Evolutionary conservation across 148 eudicot genomes (phyloP).

Genomic region (Fagopyrum homotropicum): DNA sequence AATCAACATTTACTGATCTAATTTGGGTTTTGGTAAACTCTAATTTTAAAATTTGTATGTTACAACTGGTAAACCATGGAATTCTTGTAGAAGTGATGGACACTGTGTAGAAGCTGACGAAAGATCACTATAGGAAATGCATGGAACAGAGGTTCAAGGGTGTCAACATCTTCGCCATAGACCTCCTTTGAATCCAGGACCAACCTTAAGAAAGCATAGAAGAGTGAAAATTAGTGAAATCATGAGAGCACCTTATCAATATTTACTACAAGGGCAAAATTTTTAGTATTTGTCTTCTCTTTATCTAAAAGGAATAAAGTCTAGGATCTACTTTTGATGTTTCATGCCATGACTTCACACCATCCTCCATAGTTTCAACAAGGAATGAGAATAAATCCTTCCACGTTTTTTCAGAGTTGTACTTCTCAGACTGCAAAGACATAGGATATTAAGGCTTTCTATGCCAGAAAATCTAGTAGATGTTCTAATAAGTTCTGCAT

Average conservation of each 20-base stretch:
- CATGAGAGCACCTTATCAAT: slow-evolving; percentile 30
- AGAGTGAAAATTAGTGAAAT: not conserved
- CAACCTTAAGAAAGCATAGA: slow-evolving; percentile 35
- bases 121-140: slow-evolving; percentile 58
- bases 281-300: slow-evolving; percentile 75
- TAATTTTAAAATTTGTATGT: not conserved
- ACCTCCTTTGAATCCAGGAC: slow-evolving; percentile 94
- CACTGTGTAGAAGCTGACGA: slow-evolving; percentile 53
- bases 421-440: slow-evolving; percentile 57
- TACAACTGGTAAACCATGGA: slow-evolving; percentile 61
- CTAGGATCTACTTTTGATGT: slow-evolving; percentile 82
- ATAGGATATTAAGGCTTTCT: slow-evolving; percentile 4
- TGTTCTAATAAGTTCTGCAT: not conserved
- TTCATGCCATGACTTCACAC: slow-evolving; percentile 90
- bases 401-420: slow-evolving; percentile 57
- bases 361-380: slow-evolving; percentile 78
- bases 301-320: slow-evolving; percentile 78
- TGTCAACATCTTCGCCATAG: slow-evolving; percentile 59
- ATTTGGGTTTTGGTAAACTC: no score
- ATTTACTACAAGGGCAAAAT: slow-evolving; percentile 67
- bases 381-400: slow-evolving; percentile 61
- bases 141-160: slow-evolving; percentile 64
- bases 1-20: no score
- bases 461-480: not conserved
- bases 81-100: slow-evolving; percentile 59